Base-by-base conservation (phyloP, 768 basidiomycete genomes). In the Xanthoconium stramineum region DNA sequence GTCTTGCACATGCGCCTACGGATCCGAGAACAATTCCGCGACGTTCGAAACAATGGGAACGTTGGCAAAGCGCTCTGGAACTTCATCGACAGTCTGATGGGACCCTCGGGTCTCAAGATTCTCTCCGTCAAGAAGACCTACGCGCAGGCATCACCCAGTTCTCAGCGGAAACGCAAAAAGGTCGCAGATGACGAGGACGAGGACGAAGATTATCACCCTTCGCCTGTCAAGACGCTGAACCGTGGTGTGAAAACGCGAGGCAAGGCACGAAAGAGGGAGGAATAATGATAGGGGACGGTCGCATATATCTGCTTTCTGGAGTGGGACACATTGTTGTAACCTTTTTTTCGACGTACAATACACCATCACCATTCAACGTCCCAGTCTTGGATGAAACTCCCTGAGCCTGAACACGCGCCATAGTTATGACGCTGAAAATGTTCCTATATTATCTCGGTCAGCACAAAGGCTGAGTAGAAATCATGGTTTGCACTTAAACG, bases 1-100 rank as follows among this genome's bases (percentile, higher is more conserved):
- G 78, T 91, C 28, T 73, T 80, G 53, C 67, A 78, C 51, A 76
- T 94, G 62, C 83, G 90, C 42, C 62, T 64, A 37, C 68, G 75
- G 20, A 77, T 89, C 24, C 82, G 88, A 52, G 70, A 75, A 33
- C 68, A 78, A 48, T 84, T 81, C 68, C 74, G 70, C 29, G 90
- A 91, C 65, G 74, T 93, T 49, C 83, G 88, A 37, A 76, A 83
- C 57, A 91, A 91, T 62, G 71, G 66, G 3, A 65, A 66, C 2
- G 80, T 89, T 11, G 77, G 80, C 52, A 79, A 75, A 48, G 75
- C 76, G 13, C 68, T 90, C 55, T 89, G 88, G 88, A 63, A 63
- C 6, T 77, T 81, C 60, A 76, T 89, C 59, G 70, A 78, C 29
- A 64, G 78, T 40, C 66, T 73, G 36, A 63, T 69, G 52, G 71